A percentile compares a stretch with the other conserved stretches of the same genome.
These are phyloP conservation scores for Houttuynia cordata DNA, from an alignment of 164 flowering plant genomes.

Conservation along the genomic window DNA sequence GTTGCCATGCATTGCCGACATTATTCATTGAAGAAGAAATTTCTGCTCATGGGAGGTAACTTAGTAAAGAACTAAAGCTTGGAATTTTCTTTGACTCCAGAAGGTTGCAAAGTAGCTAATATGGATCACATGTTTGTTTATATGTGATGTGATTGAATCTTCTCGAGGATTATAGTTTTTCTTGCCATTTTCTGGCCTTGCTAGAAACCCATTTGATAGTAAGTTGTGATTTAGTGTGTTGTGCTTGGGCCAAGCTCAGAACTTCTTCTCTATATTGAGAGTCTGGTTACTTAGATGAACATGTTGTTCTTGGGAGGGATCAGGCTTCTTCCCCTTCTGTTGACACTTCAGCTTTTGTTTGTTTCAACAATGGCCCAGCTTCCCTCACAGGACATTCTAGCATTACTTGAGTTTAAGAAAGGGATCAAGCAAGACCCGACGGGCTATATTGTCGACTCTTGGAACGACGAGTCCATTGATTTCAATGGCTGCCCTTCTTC, in stretches of 20 bases:
- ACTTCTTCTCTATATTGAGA: too few species aligned
- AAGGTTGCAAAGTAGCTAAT: too few species aligned
- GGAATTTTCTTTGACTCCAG: too few species aligned
- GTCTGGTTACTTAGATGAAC: neutral
- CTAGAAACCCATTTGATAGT: too few species aligned
- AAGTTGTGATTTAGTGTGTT: too few species aligned
- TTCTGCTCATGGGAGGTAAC: too few species aligned
- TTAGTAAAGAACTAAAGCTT: too few species aligned
- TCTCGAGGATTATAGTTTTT: too few species aligned
- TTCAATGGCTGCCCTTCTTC: constrained; percentile 94
- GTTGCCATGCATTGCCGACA: neutral
- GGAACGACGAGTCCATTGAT: constrained; percentile 95
- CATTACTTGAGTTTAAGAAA: constrained; percentile 84
- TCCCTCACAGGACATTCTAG: constrained; percentile 75
- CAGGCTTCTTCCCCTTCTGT: constrained; percentile 1
- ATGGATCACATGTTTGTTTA: too few species aligned
- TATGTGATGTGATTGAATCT: too few species aligned
- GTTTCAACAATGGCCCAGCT: constrained; percentile 44
- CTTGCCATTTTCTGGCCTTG: too few species aligned
- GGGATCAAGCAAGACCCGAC: constrained; percentile 87
- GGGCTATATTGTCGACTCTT: constrained; percentile 66
- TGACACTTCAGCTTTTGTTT: constrained; percentile 2
- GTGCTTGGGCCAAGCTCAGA: too few species aligned
- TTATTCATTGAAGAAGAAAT: neutral
- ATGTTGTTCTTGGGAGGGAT: neutral